Evolutionary conservation across 1,284 basidiomycete genomes (phyloP).

Genomic region (Paramarasmius palmivorus): DNA sequence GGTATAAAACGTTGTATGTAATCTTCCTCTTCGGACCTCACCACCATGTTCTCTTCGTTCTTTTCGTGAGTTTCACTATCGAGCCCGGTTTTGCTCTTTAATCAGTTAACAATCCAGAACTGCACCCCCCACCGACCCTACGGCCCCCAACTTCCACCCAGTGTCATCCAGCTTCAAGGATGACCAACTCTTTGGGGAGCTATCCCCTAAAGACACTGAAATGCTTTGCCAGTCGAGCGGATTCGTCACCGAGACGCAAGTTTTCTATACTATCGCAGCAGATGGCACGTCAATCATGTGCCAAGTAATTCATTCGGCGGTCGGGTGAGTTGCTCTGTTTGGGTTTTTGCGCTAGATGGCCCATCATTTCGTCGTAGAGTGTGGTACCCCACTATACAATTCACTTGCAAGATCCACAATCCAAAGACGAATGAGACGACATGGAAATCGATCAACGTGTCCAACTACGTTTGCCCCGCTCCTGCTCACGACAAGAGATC

Average conservation of each 20-base stretch:
- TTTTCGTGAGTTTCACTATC: constrained; percentile 60
- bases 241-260: constrained; percentile 92
- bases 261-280: constrained; percentile 82
- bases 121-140: constrained; percentile 55
- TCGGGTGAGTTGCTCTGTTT: constrained; percentile 71
- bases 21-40: constrained; percentile 10
- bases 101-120: constrained; percentile 40
- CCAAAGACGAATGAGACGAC: constrained; percentile 73
- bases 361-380: constrained; percentile 45
- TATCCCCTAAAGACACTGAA: constrained; percentile 73
- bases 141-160: constrained; percentile 78
- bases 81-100: constrained; percentile 9
- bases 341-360: neutral
- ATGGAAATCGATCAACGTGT: constrained; percentile 92
- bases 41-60: constrained; percentile 69
- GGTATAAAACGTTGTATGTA: too few relatives aligned
- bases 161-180: constrained; percentile 58
- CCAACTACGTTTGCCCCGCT: constrained; percentile 79
- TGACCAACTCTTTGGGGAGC: constrained; percentile 69
- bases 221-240: constrained; percentile 81
- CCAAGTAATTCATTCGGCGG: constrained; percentile 94
- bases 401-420: constrained; percentile 91
- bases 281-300: constrained; percentile 86
- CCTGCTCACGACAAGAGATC: constrained; percentile 83
- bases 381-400: constrained; percentile 95